Evolutionary conservation across 2,329 filamentous ascomycete genomes (phyloP), one percentile per base, ranked within the genome.

Genomic region (Lasiodiplodia sp.): DNA sequence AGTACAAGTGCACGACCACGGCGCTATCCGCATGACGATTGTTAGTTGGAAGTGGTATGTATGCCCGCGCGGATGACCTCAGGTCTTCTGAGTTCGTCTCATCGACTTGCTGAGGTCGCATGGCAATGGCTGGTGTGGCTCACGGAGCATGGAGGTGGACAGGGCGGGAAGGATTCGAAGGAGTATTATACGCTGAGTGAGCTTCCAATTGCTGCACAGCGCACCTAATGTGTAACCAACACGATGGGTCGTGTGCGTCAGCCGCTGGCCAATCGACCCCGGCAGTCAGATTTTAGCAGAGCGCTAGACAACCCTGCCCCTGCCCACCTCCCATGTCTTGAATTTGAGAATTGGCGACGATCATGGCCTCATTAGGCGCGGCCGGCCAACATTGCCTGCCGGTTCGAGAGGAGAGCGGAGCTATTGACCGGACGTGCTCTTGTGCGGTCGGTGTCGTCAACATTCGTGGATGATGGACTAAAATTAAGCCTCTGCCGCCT

Each of bases 91-190:
- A 47, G 12, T n/a, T 60, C 21, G 21, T 60, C 14, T 28, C 57
- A n/a, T 38, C n/a, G 10, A 2, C 2, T 16, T 40, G 18, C 16
- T 12, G n/a, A 23, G 8, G 31, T 40, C 38, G 16, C 23, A 21
- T 47, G 10, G 21, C 23, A 18, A 44, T 31, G 40, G 57, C 57
- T 1, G 25, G 28, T 25, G 40, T 34, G 40, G 38, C 57, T 62
- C 40, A 47, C 18, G 25, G 38, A 10, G 18, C 23, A 12, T n/a
- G 11, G 14, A 37, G 58, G 10, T 31, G 57, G 37, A 47, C 25
- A 14, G 21, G 12, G 57, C 57, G 58, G 58, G 57, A 51, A 63
- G 58, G 58, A 63, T 63, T 47, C 16, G 58, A 23, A 49, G 58
- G 58, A 49, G 28, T 63, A 49, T 63, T 49, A 63, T 63, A 60